A percentile compares a stretch with the other conserved stretches of the same genome.
Conservation (phyloP, 1,284 basidiomycete genomes). For the Cryptococcus wingfieldii region DNA sequence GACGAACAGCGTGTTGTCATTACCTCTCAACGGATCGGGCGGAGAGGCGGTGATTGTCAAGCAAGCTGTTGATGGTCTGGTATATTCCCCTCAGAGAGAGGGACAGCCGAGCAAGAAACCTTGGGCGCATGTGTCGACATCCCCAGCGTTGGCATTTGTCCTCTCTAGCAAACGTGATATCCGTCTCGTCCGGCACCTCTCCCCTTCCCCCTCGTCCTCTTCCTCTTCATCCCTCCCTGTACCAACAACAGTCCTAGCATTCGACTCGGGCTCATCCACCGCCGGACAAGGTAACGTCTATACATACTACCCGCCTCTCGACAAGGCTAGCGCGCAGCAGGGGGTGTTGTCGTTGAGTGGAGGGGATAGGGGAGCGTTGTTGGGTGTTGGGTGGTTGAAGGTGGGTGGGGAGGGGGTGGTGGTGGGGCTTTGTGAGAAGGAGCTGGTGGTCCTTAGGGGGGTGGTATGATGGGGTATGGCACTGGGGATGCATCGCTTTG, state of each 20-base stretch:
- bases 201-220: constrained; percentile 4
- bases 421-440: constrained; percentile 71
- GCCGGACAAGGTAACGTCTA: constrained; percentile 66
- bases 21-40: constrained; percentile 42
- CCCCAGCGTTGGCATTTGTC: constrained; percentile 86
- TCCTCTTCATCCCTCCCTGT: constrained; percentile 3
- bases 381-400: constrained; percentile 66
- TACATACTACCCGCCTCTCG: constrained; percentile 62
- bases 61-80: constrained; percentile 73
- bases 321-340: constrained; percentile 64
- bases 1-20: constrained; percentile 27
- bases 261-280: constrained; percentile 61
- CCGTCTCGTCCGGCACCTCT: constrained; percentile 70
- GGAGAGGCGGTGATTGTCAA: constrained; percentile 60
- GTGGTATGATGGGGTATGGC: constrained; percentile 27
- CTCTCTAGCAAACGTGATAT: constrained; percentile 88
- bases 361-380: constrained; percentile 60
- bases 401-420: constrained; percentile 50
- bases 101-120: constrained; percentile 38
- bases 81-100: constrained; percentile 54
- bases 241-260: constrained; percentile 59
- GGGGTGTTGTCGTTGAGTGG: constrained; percentile 69
- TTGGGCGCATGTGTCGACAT: constrained; percentile 77
- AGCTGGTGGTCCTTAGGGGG: constrained; percentile 62
- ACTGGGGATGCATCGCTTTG: too few relatives aligned